A percentile compares a stretch with the other conserved stretches of the same genome.
Evolutionary conservation across 139 green algal species (phyloP).

Genomic region (Zygnema circumcarinatum): DNA sequence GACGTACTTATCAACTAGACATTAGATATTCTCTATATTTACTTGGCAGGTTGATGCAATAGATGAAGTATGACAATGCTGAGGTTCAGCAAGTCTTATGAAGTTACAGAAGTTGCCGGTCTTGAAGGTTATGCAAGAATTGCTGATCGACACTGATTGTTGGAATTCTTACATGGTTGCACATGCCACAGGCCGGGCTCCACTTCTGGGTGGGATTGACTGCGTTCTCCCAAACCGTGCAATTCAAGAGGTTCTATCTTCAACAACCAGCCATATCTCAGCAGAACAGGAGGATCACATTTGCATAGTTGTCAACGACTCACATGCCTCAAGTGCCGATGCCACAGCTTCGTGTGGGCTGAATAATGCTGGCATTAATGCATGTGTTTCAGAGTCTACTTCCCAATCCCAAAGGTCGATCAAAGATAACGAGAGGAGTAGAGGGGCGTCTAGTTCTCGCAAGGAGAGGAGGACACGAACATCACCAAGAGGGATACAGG

Average conservation of each 20-base stretch:
- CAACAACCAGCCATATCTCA: background rate
- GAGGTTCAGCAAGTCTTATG: too few species aligned
- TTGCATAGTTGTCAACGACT: background rate
- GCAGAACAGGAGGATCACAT: too few species aligned
- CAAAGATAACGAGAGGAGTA: background rate
- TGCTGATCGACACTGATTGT: too few species aligned
- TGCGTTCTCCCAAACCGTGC: constrained; percentile 10
- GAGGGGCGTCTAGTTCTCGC: background rate
- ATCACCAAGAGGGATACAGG: background rate
- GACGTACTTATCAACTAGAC: too few species aligned
- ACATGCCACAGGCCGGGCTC: constrained; percentile 9
- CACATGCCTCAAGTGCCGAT: background rate
- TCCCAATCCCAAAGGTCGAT: background rate
- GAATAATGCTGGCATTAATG: background rate
- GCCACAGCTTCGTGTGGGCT: background rate
- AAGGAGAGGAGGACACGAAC: background rate
- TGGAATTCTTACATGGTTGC: too few species aligned
- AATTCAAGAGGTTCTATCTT: background rate
- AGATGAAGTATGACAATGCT: too few species aligned
- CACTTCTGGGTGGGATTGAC: constrained; percentile 1
- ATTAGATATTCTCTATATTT: too few species aligned
- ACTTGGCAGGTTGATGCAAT: too few species aligned
- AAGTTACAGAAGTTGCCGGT: too few species aligned
- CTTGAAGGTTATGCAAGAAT: too few species aligned
- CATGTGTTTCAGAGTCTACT: background rate